Percentiles rank a stretch among this genome's conserved stretches.
Evolutionary conservation across 768 basidiomycete species (phyloP).

Genomic region (Boletus reticulatus): DNA sequence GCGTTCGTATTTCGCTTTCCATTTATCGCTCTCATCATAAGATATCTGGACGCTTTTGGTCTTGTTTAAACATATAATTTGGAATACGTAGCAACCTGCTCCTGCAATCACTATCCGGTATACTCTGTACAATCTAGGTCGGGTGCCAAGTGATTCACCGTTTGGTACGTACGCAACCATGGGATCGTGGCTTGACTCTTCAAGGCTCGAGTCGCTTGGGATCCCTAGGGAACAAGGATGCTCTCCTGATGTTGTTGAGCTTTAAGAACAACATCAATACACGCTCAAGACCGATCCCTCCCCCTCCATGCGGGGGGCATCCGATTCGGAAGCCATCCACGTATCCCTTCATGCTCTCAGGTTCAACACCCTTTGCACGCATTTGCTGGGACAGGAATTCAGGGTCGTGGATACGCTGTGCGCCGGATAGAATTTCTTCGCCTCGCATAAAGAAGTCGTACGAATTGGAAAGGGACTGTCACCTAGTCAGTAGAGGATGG

Average conservation of each 20-base stretch:
- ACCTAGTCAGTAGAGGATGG: not conserved
- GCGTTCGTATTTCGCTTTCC: conserved; percentile 24
- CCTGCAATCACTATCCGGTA: conserved; percentile 8
- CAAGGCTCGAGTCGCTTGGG: conserved; percentile 92
- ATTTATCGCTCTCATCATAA: conserved; percentile 18
- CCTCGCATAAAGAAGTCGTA: conserved; percentile 99
- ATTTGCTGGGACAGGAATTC: conserved; percentile 79
- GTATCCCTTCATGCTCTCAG: conserved; percentile 88
- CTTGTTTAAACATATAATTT: conserved; percentile 24
- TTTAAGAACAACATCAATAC: conserved; percentile 98
- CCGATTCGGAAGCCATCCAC: conserved; percentile 94
- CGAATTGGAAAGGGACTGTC: conserved; percentile 88
- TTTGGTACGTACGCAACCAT: not conserved
- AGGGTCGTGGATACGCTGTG: conserved; percentile 96
- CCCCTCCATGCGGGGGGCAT: conserved; percentile 94
- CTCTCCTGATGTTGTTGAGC: conserved; percentile 91
- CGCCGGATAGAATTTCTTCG: conserved; percentile 97
- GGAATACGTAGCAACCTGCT: conserved; percentile 23
- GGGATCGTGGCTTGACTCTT: not conserved
- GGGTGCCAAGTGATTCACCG: conserved; percentile 5
- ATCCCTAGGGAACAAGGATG: conserved; percentile 94
- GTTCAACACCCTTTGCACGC: conserved; percentile 84
- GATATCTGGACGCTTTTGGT: conserved; percentile 21
- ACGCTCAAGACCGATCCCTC: conserved; percentile 92
- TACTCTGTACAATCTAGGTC: conserved; percentile 20